phyloP scores from a whole-genome alignment of 495 filamentous ascomycete genomes.

The Trichoderma reesei region DNA sequence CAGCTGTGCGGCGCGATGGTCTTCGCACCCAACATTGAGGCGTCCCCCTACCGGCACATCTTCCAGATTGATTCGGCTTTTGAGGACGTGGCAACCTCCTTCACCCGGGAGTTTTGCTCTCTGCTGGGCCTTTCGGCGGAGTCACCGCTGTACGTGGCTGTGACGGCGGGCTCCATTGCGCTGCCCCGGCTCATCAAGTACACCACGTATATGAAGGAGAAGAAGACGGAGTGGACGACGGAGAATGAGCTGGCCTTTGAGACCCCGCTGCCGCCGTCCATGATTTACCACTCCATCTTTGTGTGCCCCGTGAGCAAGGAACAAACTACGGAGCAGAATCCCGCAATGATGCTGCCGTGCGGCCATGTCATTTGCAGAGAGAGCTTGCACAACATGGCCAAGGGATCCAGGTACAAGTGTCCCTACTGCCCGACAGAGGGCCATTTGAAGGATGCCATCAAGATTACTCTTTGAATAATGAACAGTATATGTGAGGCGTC shows the following conservation, averaged over 20 bases:
- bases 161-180: constrained; percentile 84
- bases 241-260: constrained; percentile 86
- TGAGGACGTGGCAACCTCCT: constrained; percentile 69
- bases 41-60: constrained; percentile 63
- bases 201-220: constrained; percentile 70
- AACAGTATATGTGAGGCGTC: neutral
- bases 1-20: constrained; percentile 68
- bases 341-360: constrained; percentile 96
- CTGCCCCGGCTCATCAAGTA: constrained; percentile 77
- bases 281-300: constrained; percentile 93
- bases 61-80: constrained; percentile 69
- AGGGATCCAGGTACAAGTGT: constrained; percentile 79
- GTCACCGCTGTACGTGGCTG: constrained; percentile 82
- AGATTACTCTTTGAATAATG: constrained; percentile 35
- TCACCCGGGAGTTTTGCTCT: constrained; percentile 92
- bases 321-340: constrained; percentile 85
- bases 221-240: constrained; percentile 90
- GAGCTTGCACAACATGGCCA: constrained; percentile 64
- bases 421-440: constrained; percentile 92
- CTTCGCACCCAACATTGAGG: constrained; percentile 55
- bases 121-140: constrained; percentile 78
- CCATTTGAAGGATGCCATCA: constrained; percentile 60
- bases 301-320: constrained; percentile 96
- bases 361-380: constrained; percentile 90
- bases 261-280: constrained; percentile 74